These are phyloP conservation scores for Alternaria gaisen DNA, from an alignment of 2,329 filamentous ascomycete genomes.

Conservation along the genomic window DNA sequence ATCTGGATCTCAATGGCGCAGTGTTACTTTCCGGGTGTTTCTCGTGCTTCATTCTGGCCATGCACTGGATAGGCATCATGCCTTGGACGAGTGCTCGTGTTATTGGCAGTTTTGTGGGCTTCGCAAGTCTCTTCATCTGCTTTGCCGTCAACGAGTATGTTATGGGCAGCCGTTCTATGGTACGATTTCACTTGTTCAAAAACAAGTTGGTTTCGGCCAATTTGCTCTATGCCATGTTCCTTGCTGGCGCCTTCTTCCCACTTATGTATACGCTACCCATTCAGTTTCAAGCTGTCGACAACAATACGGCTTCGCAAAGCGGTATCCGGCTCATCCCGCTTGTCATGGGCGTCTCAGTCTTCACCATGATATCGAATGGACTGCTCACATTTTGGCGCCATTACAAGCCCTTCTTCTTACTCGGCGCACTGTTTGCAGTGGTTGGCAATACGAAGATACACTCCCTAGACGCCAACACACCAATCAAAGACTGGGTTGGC, in stretches of 20 bases:
- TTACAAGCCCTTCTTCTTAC: constrained; percentile 55
- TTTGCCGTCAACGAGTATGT: constrained; percentile 51
- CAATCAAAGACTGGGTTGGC: constrained; percentile 56
- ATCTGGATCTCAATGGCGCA: constrained; percentile 37
- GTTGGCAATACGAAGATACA: constrained; percentile 38
- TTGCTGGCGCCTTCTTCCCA: constrained; percentile 39
- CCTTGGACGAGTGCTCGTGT: constrained; percentile 57
- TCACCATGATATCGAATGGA: constrained; percentile 39
- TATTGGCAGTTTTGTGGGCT: constrained; percentile 60
- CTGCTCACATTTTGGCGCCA: constrained; percentile 45
- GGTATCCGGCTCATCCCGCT: constrained; percentile 41
- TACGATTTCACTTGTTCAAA: constrained; percentile 33
- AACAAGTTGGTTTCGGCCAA: constrained; percentile 29
- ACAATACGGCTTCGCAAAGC: constrained; percentile 35
- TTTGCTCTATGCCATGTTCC: constrained; percentile 32
- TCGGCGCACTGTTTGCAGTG: constrained; percentile 35
- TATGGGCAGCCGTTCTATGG: constrained; percentile 40
- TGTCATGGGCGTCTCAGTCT: constrained; percentile 37
- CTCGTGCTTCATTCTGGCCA: constrained; percentile 38
- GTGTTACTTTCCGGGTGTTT: constrained; percentile 28
- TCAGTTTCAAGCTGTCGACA: constrained; percentile 41
- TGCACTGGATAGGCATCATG: constrained; percentile 43
- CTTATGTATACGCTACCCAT: constrained; percentile 42
- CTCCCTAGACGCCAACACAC: constrained; percentile 50
- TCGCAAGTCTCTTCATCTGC: constrained; percentile 54